phyloP scores from a whole-genome alignment of 495 filamentous ascomycete genomes.

The Jackrogersella minutella region DNA sequence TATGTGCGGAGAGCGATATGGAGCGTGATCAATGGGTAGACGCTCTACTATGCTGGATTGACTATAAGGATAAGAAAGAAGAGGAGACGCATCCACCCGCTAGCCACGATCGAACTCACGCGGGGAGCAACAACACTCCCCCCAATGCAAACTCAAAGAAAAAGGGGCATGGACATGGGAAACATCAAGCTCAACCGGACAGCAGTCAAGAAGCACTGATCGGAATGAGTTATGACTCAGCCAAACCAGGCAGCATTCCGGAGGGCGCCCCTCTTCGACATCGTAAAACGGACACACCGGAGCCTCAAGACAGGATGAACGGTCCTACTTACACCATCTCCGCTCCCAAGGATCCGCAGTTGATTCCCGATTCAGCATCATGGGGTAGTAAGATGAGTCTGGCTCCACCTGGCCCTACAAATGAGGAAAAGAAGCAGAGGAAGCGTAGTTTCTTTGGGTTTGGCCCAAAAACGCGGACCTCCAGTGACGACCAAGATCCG shows the following conservation, averaged over 20 bases:
- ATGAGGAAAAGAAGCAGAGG: slow-evolving; percentile 78
- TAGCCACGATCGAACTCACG: slow-evolving; percentile 43
- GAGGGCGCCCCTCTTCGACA: slow-evolving; percentile 47
- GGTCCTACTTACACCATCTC: slow-evolving; percentile 73
- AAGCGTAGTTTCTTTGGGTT: slow-evolving; percentile 97
- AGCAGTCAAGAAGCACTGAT: slow-evolving; percentile 67
- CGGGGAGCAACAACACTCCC: slow-evolving; percentile 44
- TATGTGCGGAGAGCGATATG: slow-evolving; percentile 92
- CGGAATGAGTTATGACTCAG: slow-evolving; percentile 84
- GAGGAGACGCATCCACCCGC: slow-evolving; percentile 51
- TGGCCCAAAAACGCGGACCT: slow-evolving; percentile 63
- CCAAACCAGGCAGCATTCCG: slow-evolving; percentile 69
- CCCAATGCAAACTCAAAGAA: slow-evolving; percentile 58
- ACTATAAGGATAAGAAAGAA: slow-evolving; percentile 69
- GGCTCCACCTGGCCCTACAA: slow-evolving; percentile 57
- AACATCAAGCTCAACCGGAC: slow-evolving; percentile 45
- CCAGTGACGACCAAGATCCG: slow-evolving; percentile 58
- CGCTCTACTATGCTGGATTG: slow-evolving; percentile 88
- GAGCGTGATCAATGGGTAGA: slow-evolving; percentile 96
- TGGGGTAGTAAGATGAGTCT: slow-evolving; percentile 80
- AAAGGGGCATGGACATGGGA: slow-evolving; percentile 53
- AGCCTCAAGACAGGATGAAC: slow-evolving; percentile 47
- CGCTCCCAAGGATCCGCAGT: slow-evolving; percentile 81
- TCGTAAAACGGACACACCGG: slow-evolving; percentile 38
- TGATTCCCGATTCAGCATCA: slow-evolving; percentile 84